Evolutionary conservation across 371 early-diverging fungal genomes (phyloP).

Genomic region (Mortierella sp.): DNA sequence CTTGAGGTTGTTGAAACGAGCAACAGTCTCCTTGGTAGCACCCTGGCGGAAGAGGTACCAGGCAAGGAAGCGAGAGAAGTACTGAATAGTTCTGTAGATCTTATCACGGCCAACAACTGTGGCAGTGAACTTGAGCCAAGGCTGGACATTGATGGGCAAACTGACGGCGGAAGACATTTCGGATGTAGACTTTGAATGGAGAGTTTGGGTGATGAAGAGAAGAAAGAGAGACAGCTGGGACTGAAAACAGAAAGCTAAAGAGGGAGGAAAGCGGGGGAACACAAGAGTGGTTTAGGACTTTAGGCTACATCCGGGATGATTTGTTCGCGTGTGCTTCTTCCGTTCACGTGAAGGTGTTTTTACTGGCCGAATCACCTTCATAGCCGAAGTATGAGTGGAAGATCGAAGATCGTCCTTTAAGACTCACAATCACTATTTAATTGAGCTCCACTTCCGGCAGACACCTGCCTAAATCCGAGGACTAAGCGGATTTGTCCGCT

Average conservation of each 20-base stretch:
- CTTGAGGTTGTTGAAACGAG: slow-evolving; percentile 67
- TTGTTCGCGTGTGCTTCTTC: neutral
- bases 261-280: slow-evolving; percentile 2
- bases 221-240: neutral
- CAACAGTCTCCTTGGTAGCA: slow-evolving; percentile 63
- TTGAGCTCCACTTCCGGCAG: neutral
- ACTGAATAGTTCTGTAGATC: slow-evolving; percentile 80
- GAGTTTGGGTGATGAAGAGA: neutral
- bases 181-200: neutral
- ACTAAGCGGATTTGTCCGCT: no score
- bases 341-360: slow-evolving; percentile 29
- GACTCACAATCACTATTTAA: neutral
- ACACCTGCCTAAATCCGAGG: no score
- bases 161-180: slow-evolving; percentile 48
- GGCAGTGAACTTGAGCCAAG: slow-evolving; percentile 58
- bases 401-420: neutral
- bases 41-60: slow-evolving; percentile 67
- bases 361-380: slow-evolving; percentile 16
- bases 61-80: slow-evolving; percentile 78
- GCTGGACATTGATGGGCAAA: slow-evolving; percentile 58
- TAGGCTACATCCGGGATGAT: neutral
- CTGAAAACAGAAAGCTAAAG: neutral
- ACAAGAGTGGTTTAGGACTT: neutral
- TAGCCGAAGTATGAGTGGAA: slow-evolving; percentile 18
- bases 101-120: slow-evolving; percentile 86